Base-by-base conservation (phyloP, 805 yeast genomes). In the Yamadazyma akitaensis region DNA sequence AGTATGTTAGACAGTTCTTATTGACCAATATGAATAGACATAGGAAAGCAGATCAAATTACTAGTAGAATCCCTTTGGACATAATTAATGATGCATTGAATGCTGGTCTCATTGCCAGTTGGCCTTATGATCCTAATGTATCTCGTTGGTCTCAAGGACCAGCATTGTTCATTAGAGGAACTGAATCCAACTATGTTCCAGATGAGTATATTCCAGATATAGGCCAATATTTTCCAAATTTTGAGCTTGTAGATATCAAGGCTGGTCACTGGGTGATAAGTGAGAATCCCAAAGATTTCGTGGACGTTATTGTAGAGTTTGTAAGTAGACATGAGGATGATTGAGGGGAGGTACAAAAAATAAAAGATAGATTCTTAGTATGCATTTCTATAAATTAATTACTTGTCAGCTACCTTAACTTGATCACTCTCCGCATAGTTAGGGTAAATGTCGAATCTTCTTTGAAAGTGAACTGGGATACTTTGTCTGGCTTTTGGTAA, bases 181-280 rank as follows among this genome's bases (percentile, higher is more conserved):
- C 85, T 0, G 71, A 80, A 38, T 86, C 96, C 1, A 64, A 71
- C 5, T 91, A 88, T 60, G 83, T 92, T 16, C 84, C 95, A 0
- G 97, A 91, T 62, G 96, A 90, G 50, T 79, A 77, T 24, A 62
- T 90, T 18, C 83, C 86, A 0, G 79, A 78, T 16, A 84, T 89
- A 42, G 95, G 91, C 1, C 66, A 69, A 46, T 87, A 79, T 58
- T 92, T 89, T 67, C 97, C 97, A 0, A 70, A 73, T 21, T 89
- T 89, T 58, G 86, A 81, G 50, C 66, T 87, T 12, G 72, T 78
- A 38, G 96, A 86, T 58, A 70, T 94, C 19, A 84, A 88, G 16
- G 80, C 91, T 0, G 97, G 97, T 1, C 99, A 92, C 64, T 92
- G 97, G 96, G 79, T 91, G 13, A 88, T 88, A 53, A 80, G 88